Percentiles rank a stretch among this genome's conserved stretches.
These are phyloP conservation scores for Solanum commersonii DNA, from an alignment of 257 asterid genomes.

Conservation along the genomic window DNA sequence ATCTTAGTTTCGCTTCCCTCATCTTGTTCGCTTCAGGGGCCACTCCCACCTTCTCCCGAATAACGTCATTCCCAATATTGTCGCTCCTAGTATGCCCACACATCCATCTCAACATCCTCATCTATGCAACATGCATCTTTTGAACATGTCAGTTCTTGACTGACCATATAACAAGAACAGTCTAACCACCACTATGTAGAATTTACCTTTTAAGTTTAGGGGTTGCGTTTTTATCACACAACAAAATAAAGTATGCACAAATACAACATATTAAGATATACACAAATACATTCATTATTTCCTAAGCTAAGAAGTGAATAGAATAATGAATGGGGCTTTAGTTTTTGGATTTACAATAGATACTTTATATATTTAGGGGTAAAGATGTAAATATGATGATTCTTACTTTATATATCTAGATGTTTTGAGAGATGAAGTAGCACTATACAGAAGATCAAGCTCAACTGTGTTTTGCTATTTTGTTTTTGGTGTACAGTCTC, in stretches of 20 bases:
- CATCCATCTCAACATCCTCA: background rate
- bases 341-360: background rate
- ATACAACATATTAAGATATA: background rate
- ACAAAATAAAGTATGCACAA: background rate
- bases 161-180: background rate
- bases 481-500: background rate
- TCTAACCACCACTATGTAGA: background rate
- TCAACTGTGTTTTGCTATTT: background rate
- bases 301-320: background rate
- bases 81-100: background rate
- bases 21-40: background rate
- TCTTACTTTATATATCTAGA: background rate
- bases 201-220: background rate
- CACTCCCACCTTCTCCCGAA: background rate
- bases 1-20: background rate
- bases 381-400: background rate
- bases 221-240: background rate
- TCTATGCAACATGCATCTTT: background rate
- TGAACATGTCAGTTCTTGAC: background rate
- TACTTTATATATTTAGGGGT: background rate
- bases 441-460: background rate
- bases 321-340: background rate
- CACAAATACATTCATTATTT: background rate
- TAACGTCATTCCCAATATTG: background rate
- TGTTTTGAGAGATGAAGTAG: background rate